Percentiles rank a stretch among this genome's conserved stretches.
Conservation (phyloP, 2,329 filamentous ascomycete species). For the Zymoseptoria brevis region DNA sequence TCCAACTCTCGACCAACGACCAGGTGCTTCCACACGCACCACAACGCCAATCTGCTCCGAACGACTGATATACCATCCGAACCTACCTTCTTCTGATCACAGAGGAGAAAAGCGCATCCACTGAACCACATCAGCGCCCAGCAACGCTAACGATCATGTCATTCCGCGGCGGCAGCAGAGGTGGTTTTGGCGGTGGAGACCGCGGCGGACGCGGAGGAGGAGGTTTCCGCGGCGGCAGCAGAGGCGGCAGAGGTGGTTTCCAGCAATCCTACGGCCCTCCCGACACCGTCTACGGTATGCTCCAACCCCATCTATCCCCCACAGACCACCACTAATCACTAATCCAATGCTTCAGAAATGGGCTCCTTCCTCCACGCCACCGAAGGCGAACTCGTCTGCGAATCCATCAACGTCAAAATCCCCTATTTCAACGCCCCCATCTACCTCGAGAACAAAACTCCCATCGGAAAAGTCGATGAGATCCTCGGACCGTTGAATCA, state of each 20-base stretch:
- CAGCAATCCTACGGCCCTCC: constrained; percentile 37
- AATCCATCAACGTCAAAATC: constrained; percentile 88
- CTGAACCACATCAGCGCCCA: background rate
- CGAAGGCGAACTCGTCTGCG: constrained; percentile 97
- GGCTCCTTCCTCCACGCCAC: constrained; percentile 88
- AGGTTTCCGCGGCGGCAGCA: constrained; percentile 22
- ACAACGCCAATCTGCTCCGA: background rate
- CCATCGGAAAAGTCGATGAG: constrained; percentile 91
- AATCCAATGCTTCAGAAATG: constrained; percentile 54
- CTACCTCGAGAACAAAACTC: constrained; percentile 95
- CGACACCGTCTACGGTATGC: constrained; percentile 36
- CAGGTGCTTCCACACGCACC: background rate
- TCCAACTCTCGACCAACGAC: background rate
- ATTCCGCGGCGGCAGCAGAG: constrained; percentile 21
- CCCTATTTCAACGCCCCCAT: constrained; percentile 99
- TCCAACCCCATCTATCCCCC: too few relatives aligned
- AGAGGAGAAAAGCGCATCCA: background rate
- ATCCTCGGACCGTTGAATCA: constrained; percentile 96
- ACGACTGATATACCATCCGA: background rate
- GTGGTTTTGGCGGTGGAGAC: constrained; percentile 12
- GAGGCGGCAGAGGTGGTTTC: constrained; percentile 29
- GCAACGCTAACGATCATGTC: constrained; percentile 14
- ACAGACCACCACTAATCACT: too few relatives aligned
- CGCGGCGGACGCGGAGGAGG: constrained; percentile 16
- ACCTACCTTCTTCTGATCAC: background rate